Base-by-base conservation (phyloP, 352 stramenopile genomes). In the Labyrinthula sp. region DNA sequence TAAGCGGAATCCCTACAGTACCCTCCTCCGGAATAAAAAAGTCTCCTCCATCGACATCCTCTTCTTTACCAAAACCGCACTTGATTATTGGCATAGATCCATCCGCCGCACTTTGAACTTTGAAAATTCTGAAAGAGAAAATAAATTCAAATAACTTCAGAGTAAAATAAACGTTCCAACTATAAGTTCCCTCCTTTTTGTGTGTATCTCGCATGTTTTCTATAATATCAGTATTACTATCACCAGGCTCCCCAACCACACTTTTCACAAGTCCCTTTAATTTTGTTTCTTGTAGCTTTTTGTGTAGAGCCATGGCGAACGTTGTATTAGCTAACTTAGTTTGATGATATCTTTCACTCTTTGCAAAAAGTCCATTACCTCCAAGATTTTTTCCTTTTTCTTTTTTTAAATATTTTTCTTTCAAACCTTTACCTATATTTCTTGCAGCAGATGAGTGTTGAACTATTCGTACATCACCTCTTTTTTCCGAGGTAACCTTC, bases 291-390 rank as follows among this genome's bases (percentile, higher is more conserved):
- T 56, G 2, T 22, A 85, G 61, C n/a, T 75, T 70, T 20, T 73
- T 65, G 47, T 88, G 67, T 1, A 94, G 56, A 56, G 90, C 83
- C 52, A 79, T 70, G 2, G 78, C 72, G 54, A 94, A 94, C 3
- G 92, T 61, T 33, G 9, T 9, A n/a, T 8, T 21, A 9, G 9
- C 8, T 8, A 12, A n/a, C 34, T 52, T 52, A 35, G 30, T 52
- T 28, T 52, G 43, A 1, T 52, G 43, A 25, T 52, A 52, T 0
- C 66, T 38, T 29, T 50, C 27, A 34, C 38, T 24, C 6, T 54
- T 30, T 15, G 61, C 30, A 15, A 41, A 26, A 1, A 30, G 21
- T 21, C 40, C 38, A 28, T 72, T 45, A 24, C 64, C 64, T 21
- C 66, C 66, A 8, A 73, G 38, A 33, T 56, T 60, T 12, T 60